Evolutionary conservation across 176 grass and related monocot species (phyloP).

Genomic region (Avena atlantica): DNA sequence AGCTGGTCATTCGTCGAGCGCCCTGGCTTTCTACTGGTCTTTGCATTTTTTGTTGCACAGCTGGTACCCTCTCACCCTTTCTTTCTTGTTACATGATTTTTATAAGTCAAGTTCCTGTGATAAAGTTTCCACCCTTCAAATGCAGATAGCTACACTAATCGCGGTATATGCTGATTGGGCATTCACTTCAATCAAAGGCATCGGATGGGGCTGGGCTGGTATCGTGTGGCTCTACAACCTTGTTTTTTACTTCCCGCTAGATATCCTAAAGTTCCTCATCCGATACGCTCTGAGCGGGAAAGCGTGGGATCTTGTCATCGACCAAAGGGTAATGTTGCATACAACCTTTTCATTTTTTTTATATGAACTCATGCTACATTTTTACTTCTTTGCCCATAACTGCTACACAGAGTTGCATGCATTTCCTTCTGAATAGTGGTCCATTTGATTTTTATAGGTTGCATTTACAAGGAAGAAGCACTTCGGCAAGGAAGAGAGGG

Average conservation of each 20-base stretch:
- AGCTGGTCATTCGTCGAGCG: conserved; percentile 53
- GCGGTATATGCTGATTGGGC: conserved; percentile 20
- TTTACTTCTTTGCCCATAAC: neutral
- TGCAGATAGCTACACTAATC: conserved; percentile 48
- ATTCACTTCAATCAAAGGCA: conserved; percentile 34
- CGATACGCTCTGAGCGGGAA: conserved; percentile 44
- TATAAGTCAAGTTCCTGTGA: neutral
- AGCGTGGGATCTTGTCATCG: conserved; percentile 47
- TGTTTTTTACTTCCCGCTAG: conserved; percentile 15
- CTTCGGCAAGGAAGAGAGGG: conserved; percentile 19
- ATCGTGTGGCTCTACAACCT: conserved; percentile 22
- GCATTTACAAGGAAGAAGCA: conserved; percentile 35
- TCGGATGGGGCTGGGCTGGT: conserved; percentile 49
- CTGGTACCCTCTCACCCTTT: neutral
- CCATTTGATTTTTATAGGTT: neutral
- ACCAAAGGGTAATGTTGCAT: conserved; percentile 12
- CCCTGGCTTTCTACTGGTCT: conserved; percentile 29
- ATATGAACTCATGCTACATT: no score
- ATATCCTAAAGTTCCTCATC: conserved; percentile 48
- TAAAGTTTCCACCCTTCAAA: no score
- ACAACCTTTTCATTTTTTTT: neutral
- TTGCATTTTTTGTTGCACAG: neutral
- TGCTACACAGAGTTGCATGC: neutral
- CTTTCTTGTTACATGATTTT: neutral
- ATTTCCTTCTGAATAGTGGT: neutral